Evolutionary conservation across 371 early-diverging fungal genomes (phyloP).

Genomic region (Zopfochytrium polystomum): DNA sequence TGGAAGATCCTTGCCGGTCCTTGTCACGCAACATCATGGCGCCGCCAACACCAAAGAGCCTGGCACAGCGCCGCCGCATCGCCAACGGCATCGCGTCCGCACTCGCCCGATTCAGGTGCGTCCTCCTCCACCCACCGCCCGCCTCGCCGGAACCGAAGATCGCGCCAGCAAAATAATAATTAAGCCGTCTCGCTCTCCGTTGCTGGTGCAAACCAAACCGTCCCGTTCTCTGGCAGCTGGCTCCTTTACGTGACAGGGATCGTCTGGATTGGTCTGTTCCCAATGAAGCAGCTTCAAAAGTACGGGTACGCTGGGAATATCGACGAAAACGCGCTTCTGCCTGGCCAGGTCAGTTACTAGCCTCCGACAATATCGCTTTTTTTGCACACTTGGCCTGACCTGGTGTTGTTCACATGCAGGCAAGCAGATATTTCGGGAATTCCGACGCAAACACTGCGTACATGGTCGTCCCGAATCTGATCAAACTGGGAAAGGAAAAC

Average conservation of each 20-base stretch:
- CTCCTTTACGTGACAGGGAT: not conserved
- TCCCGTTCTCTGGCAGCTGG: not conserved
- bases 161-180: too few species aligned
- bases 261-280: not conserved
- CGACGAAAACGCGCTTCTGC: constrained; percentile 78
- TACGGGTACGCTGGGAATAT: constrained; percentile 14
- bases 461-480: not conserved
- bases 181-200: too few species aligned
- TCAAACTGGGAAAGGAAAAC: not conserved
- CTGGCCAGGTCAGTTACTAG: constrained; percentile 57
- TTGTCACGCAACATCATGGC: too few species aligned
- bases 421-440: not conserved
- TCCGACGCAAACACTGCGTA: not conserved
- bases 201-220: too few species aligned
- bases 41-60: too few species aligned
- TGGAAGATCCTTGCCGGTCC: too few species aligned
- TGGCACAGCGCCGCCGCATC: too few species aligned
- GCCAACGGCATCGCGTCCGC: too few species aligned
- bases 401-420: not conserved
- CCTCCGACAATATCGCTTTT: constrained; percentile 8
- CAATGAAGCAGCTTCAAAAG: constrained; percentile 11
- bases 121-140: too few species aligned
- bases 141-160: too few species aligned
- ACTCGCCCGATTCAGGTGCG: too few species aligned
- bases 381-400: constrained; percentile 15